These are phyloP conservation scores for Avena eriantha DNA, from an alignment of 176 grass and related monocot species.

Conservation along the genomic window DNA sequence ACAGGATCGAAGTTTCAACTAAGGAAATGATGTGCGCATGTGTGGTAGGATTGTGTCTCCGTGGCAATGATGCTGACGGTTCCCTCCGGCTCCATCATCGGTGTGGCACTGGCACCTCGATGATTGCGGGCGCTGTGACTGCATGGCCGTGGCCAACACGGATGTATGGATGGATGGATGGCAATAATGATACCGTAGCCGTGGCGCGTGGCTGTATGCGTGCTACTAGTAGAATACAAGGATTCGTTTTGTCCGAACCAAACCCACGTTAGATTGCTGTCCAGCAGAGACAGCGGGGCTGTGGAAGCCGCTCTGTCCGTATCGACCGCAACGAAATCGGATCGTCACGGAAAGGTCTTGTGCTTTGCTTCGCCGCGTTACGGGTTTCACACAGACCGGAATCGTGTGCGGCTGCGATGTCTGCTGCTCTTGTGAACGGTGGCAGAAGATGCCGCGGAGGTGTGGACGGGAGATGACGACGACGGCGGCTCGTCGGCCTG, in stretches of 20 bases:
- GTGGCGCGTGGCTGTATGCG: neutral
- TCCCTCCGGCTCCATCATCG: neutral
- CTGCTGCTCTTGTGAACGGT: neutral
- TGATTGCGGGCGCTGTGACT: neutral
- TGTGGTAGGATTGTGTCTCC: neutral
- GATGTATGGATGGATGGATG: neutral
- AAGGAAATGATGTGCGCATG: neutral
- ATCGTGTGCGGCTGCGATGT: neutral
- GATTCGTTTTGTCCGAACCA: neutral
- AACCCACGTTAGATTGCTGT: conserved; percentile 6
- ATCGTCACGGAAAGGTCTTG: neutral
- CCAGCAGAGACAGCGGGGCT: neutral
- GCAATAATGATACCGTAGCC: neutral
- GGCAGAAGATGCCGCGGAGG: neutral
- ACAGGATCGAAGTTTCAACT: neutral
- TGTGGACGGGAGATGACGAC: neutral
- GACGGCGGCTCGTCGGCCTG: neutral
- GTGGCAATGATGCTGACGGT: conserved; percentile 19
- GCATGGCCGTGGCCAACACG: conserved; percentile 6
- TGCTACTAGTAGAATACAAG: conserved; percentile 27
- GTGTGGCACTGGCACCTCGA: neutral
- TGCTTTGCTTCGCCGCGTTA: conserved; percentile 19
- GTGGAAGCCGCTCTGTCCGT: conserved; percentile 1
- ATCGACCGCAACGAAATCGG: conserved; percentile 20
- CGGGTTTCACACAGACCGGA: neutral